A percentile compares a stretch with the other conserved stretches of the same genome.
Evolutionary conservation across 495 filamentous ascomycete species (phyloP).

Genomic region (Neurospora africana): DNA sequence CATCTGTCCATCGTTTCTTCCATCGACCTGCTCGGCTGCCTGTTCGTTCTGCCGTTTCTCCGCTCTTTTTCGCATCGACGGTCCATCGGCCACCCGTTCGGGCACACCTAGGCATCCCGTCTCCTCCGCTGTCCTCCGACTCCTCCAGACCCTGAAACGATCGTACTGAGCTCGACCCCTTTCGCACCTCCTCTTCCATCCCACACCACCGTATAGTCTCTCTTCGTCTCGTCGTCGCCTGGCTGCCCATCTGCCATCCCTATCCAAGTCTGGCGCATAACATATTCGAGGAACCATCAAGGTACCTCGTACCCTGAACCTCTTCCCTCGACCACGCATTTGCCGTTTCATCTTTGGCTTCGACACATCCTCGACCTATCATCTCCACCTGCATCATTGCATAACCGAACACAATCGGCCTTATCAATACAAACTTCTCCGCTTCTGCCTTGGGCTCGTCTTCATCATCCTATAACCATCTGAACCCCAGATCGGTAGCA

Average conservation of each 20-base stretch:
- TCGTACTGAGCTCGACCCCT: background rate
- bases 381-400: background rate
- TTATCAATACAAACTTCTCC: background rate
- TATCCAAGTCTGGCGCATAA: background rate
- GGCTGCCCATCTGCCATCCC: background rate
- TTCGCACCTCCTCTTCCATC: background rate
- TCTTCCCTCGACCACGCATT: background rate
- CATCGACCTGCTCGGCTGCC: slow-evolving; percentile 1
- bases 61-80: background rate
- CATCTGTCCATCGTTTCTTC: background rate
- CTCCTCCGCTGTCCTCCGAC: background rate
- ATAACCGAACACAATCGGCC: background rate
- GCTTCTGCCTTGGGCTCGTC: slow-evolving; percentile 5
- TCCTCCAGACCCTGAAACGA: background rate
- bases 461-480: slow-evolving; percentile 1
- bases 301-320: background rate
- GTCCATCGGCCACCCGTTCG: background rate
- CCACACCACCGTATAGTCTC: background rate
- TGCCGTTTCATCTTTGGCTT: background rate
- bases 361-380: background rate
- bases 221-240: background rate
- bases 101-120: background rate
- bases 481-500: slow-evolving; percentile 1
- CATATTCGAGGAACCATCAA: background rate
- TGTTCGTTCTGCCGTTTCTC: background rate